Percentiles rank a stretch among this genome's conserved stretches.
Evolutionary conservation across 371 early-diverging fungal species (phyloP).

Genomic region (Nosema bombycis): DNA sequence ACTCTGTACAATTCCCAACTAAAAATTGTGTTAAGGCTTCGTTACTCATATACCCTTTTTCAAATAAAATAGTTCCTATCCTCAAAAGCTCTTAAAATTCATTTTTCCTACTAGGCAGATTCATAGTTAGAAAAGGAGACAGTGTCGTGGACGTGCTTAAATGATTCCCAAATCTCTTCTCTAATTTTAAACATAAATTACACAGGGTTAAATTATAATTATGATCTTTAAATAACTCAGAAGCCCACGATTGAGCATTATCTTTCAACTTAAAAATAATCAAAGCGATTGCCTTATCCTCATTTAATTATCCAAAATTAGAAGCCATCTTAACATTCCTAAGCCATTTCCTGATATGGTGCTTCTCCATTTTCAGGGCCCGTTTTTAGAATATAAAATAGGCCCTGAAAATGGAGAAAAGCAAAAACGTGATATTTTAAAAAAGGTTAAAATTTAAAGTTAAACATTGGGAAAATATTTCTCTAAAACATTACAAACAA

Average conservation of each 20-base stretch:
- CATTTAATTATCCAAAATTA: too few relatives aligned
- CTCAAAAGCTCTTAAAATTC: background rate
- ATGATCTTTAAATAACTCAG: background rate
- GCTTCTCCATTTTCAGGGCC: too few relatives aligned
- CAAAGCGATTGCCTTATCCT: too few relatives aligned
- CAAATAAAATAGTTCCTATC: background rate
- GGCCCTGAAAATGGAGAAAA: too few relatives aligned
- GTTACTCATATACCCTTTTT: background rate
- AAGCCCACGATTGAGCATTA: background rate
- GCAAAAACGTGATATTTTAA: too few relatives aligned
- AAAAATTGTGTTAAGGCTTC: background rate
- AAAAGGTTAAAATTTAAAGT: too few relatives aligned
- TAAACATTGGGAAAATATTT: too few relatives aligned
- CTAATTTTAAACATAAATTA: background rate
- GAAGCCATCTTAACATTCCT: too few relatives aligned
- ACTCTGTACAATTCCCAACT: background rate
- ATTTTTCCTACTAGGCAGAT: background rate
- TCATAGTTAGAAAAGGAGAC: background rate
- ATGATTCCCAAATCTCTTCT: background rate
- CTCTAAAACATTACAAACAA: too few relatives aligned
- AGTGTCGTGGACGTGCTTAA: background rate
- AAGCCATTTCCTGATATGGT: too few relatives aligned
- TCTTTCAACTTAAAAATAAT: background rate
- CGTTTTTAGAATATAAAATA: too few relatives aligned
- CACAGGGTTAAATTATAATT: background rate